A percentile compares a stretch with the other conserved stretches of the same genome.
Conservation (phyloP, 495 filamentous ascomycete genomes). For the Penicillium psychrofluorescens region DNA sequence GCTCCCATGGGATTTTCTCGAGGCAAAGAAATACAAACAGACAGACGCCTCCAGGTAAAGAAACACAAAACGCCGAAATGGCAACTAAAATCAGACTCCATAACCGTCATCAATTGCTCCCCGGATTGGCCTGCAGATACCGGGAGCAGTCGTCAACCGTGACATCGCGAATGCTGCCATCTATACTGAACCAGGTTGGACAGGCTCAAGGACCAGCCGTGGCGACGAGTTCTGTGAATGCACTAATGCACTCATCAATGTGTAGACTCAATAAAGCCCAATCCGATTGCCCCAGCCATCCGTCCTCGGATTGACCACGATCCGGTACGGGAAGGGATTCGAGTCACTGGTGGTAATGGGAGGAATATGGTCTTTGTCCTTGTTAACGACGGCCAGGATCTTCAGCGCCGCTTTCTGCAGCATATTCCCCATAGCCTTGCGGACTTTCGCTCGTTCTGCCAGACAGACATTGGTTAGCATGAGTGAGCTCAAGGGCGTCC, state of each 20-base stretch:
- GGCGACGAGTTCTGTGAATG: background rate
- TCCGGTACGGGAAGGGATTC: constrained; percentile 93
- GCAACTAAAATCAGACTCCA: too few relatives aligned
- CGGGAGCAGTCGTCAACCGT: too few relatives aligned
- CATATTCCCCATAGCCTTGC: constrained; percentile 78
- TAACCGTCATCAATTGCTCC: too few relatives aligned
- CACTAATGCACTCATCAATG: background rate
- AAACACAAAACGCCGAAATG: too few relatives aligned
- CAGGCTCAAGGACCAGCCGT: too few relatives aligned
- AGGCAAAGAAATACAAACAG: too few relatives aligned
- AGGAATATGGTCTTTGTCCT: constrained; percentile 92
- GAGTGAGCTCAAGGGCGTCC: background rate
- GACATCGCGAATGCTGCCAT: too few relatives aligned
- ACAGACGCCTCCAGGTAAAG: too few relatives aligned
- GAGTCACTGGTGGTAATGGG: constrained; percentile 88
- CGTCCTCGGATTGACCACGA: constrained; percentile 71
- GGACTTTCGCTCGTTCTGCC: constrained; percentile 78
- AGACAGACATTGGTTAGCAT: background rate
- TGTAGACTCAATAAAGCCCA: constrained; percentile 56
- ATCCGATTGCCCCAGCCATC: constrained; percentile 77
- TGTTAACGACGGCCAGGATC: constrained; percentile 75
- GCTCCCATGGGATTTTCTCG: too few relatives aligned
- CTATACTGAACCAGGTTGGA: too few relatives aligned
- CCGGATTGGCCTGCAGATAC: too few relatives aligned
- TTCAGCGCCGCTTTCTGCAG: constrained; percentile 81